Conservation (phyloP, 1,284 basidiomycete genomes). For the Tylopilus sp. region DNA sequence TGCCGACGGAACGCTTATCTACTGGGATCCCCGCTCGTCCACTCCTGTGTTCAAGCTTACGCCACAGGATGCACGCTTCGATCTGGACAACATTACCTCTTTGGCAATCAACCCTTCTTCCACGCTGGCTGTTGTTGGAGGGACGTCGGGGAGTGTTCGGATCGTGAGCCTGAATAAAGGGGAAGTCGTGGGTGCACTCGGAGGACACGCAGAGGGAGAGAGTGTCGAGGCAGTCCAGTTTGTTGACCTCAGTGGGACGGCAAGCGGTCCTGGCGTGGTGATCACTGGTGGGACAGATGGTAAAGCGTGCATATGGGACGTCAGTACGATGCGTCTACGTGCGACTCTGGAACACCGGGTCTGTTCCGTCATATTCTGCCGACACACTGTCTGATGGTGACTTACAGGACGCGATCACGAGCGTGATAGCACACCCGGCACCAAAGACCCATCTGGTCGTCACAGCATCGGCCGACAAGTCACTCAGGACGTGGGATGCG, state of each 20-base stretch:
- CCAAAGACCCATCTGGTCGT: conserved; percentile 76
- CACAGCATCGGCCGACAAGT: conserved; percentile 83
- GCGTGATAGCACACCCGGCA: conserved; percentile 69
- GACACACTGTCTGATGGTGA: conserved; percentile 1
- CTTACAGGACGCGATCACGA: conserved; percentile 81
- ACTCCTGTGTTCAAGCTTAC: conserved; percentile 81
- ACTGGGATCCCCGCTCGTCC: conserved; percentile 88
- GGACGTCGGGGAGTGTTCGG: conserved; percentile 78
- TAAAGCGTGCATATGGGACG: conserved; percentile 92
- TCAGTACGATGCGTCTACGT: conserved; percentile 79
- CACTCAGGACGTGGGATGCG: conserved; percentile 90
- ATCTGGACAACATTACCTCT: conserved; percentile 80
- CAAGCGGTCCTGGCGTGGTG: conserved; percentile 60
- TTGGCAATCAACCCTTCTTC: conserved; percentile 83
- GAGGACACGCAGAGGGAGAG: conserved; percentile 85
- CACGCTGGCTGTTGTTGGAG: conserved; percentile 86
- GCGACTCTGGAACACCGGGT: conserved; percentile 81
- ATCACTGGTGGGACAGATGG: conserved; percentile 94
- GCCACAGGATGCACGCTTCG: conserved; percentile 71
- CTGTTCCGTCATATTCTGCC: conserved; percentile 25
- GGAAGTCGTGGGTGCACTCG: conserved; percentile 76
- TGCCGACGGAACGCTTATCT: conserved; percentile 80
- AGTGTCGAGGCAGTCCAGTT: conserved; percentile 90
- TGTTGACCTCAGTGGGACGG: conserved; percentile 69
- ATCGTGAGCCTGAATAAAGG: conserved; percentile 87